Evolutionary conservation across 148 eudicot species (phyloP).

Genomic region (Heliosperma pusillum): DNA sequence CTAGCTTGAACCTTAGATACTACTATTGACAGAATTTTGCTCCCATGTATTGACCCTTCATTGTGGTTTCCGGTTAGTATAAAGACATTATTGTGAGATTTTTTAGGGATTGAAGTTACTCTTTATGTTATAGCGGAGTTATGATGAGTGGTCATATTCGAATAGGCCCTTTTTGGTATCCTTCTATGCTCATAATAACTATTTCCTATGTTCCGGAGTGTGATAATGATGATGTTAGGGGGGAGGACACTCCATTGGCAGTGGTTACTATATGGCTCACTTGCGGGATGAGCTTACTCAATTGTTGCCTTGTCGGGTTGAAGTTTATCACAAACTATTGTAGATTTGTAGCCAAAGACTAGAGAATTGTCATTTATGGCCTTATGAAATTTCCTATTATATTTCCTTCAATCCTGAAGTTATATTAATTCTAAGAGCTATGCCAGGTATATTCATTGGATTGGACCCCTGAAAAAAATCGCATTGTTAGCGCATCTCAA

Average conservation of each 20-base stretch:
- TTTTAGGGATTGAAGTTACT: too few relatives aligned
- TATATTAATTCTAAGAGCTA: slow-evolving; percentile 2
- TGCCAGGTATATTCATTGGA: slow-evolving; percentile 87
- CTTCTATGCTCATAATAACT: background rate
- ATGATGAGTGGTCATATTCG: background rate
- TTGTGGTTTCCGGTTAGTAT: too few relatives aligned
- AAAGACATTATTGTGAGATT: too few relatives aligned
- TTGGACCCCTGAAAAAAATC: slow-evolving; percentile 93
- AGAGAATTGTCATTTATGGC: background rate
- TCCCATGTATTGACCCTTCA: too few relatives aligned
- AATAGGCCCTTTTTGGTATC: background rate
- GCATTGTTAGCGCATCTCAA: slow-evolving; percentile 97
- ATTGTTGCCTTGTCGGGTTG: background rate
- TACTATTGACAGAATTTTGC: too few relatives aligned
- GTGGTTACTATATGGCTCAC: background rate
- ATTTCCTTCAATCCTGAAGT: background rate
- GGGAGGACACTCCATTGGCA: background rate
- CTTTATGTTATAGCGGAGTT: background rate
- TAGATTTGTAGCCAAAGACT: background rate
- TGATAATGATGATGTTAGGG: background rate
- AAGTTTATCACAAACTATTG: background rate
- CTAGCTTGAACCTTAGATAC: too few relatives aligned
- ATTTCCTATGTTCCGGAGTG: background rate
- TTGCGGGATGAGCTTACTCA: background rate
- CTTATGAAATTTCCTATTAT: background rate